Conservation (phyloP, 2,329 filamentous ascomycete species). For the Phaeomoniella chlamydospora region DNA sequence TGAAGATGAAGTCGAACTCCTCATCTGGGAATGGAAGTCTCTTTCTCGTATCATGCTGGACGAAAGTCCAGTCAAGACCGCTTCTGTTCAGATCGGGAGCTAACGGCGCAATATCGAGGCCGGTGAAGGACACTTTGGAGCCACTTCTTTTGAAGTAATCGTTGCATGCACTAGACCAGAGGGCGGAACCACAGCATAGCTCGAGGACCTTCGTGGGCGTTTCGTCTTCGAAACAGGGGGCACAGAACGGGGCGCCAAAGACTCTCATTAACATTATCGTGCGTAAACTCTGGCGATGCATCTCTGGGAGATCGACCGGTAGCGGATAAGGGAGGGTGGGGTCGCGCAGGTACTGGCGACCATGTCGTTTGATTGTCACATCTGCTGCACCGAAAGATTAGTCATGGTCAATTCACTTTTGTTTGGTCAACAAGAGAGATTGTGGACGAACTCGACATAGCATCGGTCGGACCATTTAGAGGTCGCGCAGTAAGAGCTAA, state of each 20-base stretch:
- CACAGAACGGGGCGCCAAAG: conserved; percentile 67
- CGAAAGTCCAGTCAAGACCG: conserved; percentile 76
- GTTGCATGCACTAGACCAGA: conserved; percentile 83
- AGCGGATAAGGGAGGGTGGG: conserved; percentile 62
- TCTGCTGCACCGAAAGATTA: no score
- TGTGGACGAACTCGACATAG: background rate
- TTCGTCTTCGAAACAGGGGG: conserved; percentile 48
- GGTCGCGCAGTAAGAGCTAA: background rate
- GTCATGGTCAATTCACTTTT: background rate
- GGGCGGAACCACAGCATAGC: conserved; percentile 71
- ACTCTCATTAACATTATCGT: conserved; percentile 70
- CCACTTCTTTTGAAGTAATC: conserved; percentile 59
- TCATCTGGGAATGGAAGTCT: conserved; percentile 67
- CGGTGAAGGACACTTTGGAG: conserved; percentile 60
- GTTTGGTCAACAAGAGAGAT: background rate
- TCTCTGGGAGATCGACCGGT: conserved; percentile 72
- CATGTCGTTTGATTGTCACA: conserved; percentile 53
- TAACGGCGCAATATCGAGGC: conserved; percentile 65
- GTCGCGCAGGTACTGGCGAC: conserved; percentile 71
- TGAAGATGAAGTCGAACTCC: conserved; percentile 77
- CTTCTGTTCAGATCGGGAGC: conserved; percentile 50
- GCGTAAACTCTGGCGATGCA: conserved; percentile 74
- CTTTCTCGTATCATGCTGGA: conserved; percentile 71
- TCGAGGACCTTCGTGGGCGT: conserved; percentile 71
- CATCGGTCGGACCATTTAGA: background rate